phyloP scores from a whole-genome alignment of 1,284 basidiomycete species.

The Moesziomyces aphidis region DNA sequence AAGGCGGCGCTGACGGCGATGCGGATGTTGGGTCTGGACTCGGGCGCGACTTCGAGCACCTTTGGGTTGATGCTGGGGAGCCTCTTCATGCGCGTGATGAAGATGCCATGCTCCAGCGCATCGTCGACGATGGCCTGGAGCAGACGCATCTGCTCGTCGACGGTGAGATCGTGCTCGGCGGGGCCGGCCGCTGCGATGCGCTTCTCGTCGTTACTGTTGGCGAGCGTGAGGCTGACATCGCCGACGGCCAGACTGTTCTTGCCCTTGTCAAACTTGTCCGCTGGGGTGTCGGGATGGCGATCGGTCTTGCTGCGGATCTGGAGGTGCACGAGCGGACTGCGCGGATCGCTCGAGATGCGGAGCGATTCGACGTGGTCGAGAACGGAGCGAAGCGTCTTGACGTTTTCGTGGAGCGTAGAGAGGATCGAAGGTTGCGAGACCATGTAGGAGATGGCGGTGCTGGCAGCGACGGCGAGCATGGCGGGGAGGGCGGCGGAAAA shows the following conservation, averaged over 20 bases:
- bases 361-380: slow-evolving; percentile 82
- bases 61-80: slow-evolving; percentile 58
- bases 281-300: slow-evolving; percentile 54
- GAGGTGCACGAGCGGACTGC: slow-evolving; percentile 89
- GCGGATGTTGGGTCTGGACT: slow-evolving; percentile 81
- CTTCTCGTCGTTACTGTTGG: slow-evolving; percentile 35
- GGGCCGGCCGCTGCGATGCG: slow-evolving; percentile 14
- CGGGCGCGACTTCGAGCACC: slow-evolving; percentile 50
- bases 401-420: slow-evolving; percentile 81
- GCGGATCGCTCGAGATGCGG: slow-evolving; percentile 83
- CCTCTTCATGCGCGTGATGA: slow-evolving; percentile 51
- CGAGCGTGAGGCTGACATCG: slow-evolving; percentile 35
- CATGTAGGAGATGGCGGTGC: slow-evolving; percentile 84
- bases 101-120: slow-evolving; percentile 58
- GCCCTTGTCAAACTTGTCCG: slow-evolving; percentile 49
- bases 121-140: slow-evolving; percentile 61
- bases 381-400: slow-evolving; percentile 78
- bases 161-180: slow-evolving; percentile 49
- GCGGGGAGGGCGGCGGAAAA: slow-evolving; percentile 96
- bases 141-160: slow-evolving; percentile 55
- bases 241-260: slow-evolving; percentile 43
- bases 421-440: slow-evolving; percentile 76
- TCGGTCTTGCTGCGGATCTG: slow-evolving; percentile 71
- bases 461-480: slow-evolving; percentile 86
- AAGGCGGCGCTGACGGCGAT: slow-evolving; percentile 83